Percentiles rank a stretch among this genome's conserved stretches.
These are phyloP conservation scores for Heterobasidion parviporum DNA, from an alignment of 1,284 basidiomycete genomes.

Conservation along the genomic window DNA sequence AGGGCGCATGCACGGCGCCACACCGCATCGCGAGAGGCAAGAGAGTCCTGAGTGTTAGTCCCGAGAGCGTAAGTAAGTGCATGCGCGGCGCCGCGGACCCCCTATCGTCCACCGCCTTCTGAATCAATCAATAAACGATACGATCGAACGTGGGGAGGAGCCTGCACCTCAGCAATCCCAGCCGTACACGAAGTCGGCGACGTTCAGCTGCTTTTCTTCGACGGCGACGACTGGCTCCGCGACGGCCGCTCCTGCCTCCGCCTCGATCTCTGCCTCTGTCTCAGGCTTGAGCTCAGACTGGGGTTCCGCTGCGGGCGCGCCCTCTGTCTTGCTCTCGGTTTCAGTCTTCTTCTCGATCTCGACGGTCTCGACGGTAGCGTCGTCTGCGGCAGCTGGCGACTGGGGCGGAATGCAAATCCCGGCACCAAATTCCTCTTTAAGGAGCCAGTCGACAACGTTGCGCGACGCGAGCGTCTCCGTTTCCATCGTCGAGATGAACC, in stretches of 20 bases:
- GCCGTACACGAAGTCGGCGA: conserved; percentile 44
- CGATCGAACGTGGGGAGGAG: no score
- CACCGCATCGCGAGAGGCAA: no score
- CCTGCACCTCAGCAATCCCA: conserved; percentile 50
- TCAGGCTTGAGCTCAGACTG: background rate
- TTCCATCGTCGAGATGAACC: conserved; percentile 85
- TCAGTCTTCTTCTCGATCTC: background rate
- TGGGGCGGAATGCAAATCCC: conserved; percentile 43
- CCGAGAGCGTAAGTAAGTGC: no score
- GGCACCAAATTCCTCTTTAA: conserved; percentile 58
- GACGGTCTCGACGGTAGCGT: background rate
- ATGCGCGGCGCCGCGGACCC: no score
- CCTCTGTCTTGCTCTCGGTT: background rate
- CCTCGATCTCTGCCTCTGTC: conserved; percentile 3
- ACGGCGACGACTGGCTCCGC: no score
- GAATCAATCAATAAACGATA: no score
- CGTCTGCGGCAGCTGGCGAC: background rate
- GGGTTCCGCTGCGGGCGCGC: no score
- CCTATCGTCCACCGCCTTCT: no score
- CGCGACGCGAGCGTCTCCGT: conserved; percentile 81
- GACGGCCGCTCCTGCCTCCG: conserved; percentile 8
- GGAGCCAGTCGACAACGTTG: conserved; percentile 74
- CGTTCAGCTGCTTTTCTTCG: background rate
- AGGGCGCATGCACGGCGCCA: no score
- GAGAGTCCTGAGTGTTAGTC: no score